Conservation (phyloP, 116 monocot species). For the Zostera marina region DNA sequence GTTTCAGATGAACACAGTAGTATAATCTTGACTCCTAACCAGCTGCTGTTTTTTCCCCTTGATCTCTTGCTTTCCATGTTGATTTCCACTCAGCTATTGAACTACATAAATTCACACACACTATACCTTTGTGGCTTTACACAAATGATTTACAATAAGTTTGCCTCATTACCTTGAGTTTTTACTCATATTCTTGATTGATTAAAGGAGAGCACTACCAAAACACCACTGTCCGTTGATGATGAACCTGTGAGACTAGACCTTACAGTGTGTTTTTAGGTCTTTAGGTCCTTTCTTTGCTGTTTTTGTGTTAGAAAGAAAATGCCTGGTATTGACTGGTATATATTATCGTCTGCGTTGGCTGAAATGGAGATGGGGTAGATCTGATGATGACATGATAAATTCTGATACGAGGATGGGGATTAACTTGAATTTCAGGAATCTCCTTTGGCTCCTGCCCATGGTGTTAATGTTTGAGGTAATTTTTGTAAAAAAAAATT, state of each 20-base stretch:
- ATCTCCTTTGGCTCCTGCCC: not conserved
- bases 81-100: conserved; percentile 1
- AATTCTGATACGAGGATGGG: not conserved
- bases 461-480: not conserved
- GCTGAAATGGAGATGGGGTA: conserved; percentile 1
- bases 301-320: conserved; percentile 4
- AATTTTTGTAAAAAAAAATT: no score
- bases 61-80: not conserved
- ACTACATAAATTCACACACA: no score
- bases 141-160: not conserved
- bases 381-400: not conserved
- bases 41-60: not conserved
- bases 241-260: conserved; percentile 1
- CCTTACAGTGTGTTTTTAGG: not conserved
- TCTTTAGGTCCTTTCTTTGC: conserved; percentile 6
- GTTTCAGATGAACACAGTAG: not conserved
- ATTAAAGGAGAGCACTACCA: not conserved
- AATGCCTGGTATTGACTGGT: not conserved
- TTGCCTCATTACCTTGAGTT: not conserved
- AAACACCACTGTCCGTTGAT: not conserved
- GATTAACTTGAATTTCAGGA: not conserved
- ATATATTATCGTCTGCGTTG: not conserved
- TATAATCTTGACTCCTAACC: no score
- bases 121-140: not conserved
- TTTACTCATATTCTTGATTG: not conserved